Percentiles rank a stretch among this genome's conserved stretches.
These are phyloP conservation scores for Curvularia spicifera DNA, from an alignment of 2,329 filamentous ascomycete genomes.

Conservation along the genomic window DNA sequence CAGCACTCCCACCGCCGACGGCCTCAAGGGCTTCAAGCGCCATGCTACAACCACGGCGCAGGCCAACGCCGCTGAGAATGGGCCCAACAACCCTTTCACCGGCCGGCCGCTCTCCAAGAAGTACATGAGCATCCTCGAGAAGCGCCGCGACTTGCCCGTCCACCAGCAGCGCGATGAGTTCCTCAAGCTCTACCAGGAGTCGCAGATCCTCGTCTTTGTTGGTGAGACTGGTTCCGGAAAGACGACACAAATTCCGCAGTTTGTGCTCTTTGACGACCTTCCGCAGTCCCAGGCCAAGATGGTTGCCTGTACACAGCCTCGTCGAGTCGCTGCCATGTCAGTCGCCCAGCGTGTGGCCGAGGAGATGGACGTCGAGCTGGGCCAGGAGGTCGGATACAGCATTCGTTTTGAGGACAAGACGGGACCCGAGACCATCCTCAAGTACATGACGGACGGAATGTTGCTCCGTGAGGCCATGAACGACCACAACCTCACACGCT, in stretches of 20 bases:
- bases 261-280: conserved; percentile 95
- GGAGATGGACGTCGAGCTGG: conserved; percentile 89
- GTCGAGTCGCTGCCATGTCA: conserved; percentile 96
- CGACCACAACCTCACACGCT: conserved; percentile 85
- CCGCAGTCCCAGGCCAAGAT: conserved; percentile 86
- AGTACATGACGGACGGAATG: conserved; percentile 99
- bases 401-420: conserved; percentile 98
- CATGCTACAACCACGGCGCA: conserved; percentile 81
- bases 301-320: conserved; percentile 95
- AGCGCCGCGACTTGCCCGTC: conserved; percentile 84
- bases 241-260: conserved; percentile 98
- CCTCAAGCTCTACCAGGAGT: conserved; percentile 87
- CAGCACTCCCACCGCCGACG: conserved; percentile 41
- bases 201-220: conserved; percentile 96
- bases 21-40: conserved; percentile 70
- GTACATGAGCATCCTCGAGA: conserved; percentile 90
- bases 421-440: conserved; percentile 86
- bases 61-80: conserved; percentile 77
- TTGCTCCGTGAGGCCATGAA: conserved; percentile 92
- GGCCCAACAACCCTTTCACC: conserved; percentile 85
- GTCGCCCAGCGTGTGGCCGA: conserved; percentile 96
- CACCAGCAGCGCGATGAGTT: conserved; percentile 95
- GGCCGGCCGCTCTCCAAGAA: conserved; percentile 75
- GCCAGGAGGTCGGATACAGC: conserved; percentile 93
- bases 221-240: conserved; percentile 99